phyloP scores from a whole-genome alignment of 768 basidiomycete genomes.

The Hericium coralloides region DNA sequence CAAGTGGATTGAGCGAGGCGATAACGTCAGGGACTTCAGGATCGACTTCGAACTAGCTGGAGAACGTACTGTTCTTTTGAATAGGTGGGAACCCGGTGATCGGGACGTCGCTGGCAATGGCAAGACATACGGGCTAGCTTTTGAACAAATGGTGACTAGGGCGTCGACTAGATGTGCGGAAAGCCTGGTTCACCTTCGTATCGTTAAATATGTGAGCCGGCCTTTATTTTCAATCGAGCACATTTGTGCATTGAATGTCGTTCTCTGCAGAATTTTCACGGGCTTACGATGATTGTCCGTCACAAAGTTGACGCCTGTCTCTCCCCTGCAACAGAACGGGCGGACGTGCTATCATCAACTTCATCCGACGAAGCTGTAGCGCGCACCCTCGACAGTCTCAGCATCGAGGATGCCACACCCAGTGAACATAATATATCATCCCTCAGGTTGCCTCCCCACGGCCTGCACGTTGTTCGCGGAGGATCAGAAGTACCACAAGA shows the following conservation, averaged over 20 bases:
- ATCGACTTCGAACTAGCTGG: slow-evolving; percentile 64
- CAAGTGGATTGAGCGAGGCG: slow-evolving; percentile 38
- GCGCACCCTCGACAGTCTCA: background rate
- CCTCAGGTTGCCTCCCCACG: background rate
- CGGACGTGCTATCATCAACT: too few relatives aligned
- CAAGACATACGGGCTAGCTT: slow-evolving; percentile 48
- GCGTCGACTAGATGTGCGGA: slow-evolving; percentile 38
- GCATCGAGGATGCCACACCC: background rate
- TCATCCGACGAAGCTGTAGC: background rate
- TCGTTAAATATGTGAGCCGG: slow-evolving; percentile 46
- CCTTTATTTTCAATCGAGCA: background rate
- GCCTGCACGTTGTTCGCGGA: background rate
- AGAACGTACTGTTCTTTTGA: slow-evolving; percentile 47
- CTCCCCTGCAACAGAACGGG: background rate
- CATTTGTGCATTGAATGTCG: too few relatives aligned
- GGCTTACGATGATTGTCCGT: slow-evolving; percentile 47
- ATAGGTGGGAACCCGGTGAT: slow-evolving; percentile 43
- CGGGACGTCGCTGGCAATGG: slow-evolving; percentile 15
- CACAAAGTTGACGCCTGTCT: slow-evolving; percentile 40
- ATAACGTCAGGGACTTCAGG: slow-evolving; percentile 41
- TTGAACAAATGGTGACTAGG: slow-evolving; percentile 48
- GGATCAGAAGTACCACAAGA: slow-evolving; percentile 7
- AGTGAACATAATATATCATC: too few relatives aligned
- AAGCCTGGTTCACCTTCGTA: slow-evolving; percentile 50
- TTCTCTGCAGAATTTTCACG: slow-evolving; percentile 41